A percentile compares a stretch with the other conserved stretches of the same genome.
These are phyloP conservation scores for Sarcomyxa edulis DNA, from an alignment of 768 basidiomycete species.

Conservation along the genomic window DNA sequence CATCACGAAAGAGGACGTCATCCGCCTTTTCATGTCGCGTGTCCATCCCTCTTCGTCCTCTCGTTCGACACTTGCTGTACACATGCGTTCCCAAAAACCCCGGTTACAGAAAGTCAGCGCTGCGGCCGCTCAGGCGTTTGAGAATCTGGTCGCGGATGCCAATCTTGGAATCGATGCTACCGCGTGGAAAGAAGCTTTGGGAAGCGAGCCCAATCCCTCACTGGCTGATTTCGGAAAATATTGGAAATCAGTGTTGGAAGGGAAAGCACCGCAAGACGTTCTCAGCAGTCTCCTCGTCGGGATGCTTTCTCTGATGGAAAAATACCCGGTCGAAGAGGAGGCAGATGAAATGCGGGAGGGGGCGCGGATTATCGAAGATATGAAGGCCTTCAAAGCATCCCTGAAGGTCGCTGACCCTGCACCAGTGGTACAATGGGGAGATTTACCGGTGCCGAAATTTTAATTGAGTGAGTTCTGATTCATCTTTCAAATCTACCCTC, in stretches of 20 bases:
- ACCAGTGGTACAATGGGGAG: conserved; percentile 73
- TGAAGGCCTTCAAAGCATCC: conserved; percentile 58
- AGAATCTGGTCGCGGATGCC: conserved; percentile 40
- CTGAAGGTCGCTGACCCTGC: conserved; percentile 52
- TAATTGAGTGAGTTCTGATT: too few relatives aligned
- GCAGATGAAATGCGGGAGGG: conserved; percentile 37
- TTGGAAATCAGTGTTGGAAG: conserved; percentile 44
- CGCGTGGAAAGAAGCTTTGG: conserved; percentile 45
- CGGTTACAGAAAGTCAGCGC: conserved; percentile 56
- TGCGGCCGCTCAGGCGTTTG: conserved; percentile 60
- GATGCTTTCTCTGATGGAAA: conserved; percentile 52
- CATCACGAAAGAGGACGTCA: conserved; percentile 71
- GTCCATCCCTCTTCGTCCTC: conserved; percentile 64
- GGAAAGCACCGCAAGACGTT: conserved; percentile 24
- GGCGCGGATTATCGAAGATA: conserved; percentile 61
- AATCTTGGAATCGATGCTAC: conserved; percentile 44
- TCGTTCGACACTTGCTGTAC: conserved; percentile 82
- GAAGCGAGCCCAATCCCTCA: conserved; percentile 46
- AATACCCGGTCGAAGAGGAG: conserved; percentile 52
- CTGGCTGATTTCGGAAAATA: conserved; percentile 57
- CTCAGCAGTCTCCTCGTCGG: conserved; percentile 41
- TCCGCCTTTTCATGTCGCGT: conserved; percentile 60
- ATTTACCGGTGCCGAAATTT: conserved; percentile 57
- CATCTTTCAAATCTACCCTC: too few relatives aligned
- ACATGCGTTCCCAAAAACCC: conserved; percentile 68